Base-by-base conservation (phyloP, 225 moss, liverwort and hornwort genomes). In the Climacium dendroides region DNA sequence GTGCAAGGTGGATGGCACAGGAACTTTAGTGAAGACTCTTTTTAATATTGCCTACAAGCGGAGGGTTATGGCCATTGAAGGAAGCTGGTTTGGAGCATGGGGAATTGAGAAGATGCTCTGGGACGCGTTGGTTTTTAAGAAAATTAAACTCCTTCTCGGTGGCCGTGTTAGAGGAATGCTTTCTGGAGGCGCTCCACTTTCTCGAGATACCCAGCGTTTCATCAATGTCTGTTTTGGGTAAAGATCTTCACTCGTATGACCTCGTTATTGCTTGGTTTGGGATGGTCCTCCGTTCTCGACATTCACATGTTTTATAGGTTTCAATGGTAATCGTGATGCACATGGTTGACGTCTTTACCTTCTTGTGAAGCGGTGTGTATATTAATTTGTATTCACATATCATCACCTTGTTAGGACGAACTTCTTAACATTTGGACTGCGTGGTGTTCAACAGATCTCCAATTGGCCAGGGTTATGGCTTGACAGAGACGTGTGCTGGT, bases 401-500 rank as follows among this genome's bases (percentile, higher is more conserved):
- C 39, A 86, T 82, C 54, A 83, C 39, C 47, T 78, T 60, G 67
- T 62, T 60, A 59, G 55, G 62, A 47, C 12, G 11, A 79, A 70
- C 26, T 48, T 35, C 81, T 79, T 82, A 82, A 90, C 47, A 69
- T 39, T 30, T 84, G 60, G 19, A 86, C 50, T 85, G 83, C 74
- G 52, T 92, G 82, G 54, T 87, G 69, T 64, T 75, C 50, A 58
- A 87, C 92, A 96, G 97, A 87, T 91, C 95, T 83, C 97, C 98
- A 81, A 90, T 98, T 72, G 97, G 96, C 69, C 98, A 98, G 87
- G 98, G 98, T 35, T 98, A 98, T 90, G 98, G 98, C 62, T 94
- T 98, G 61, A 98, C 98, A 30, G 98, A 97, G 84, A 98, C 97
- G n/a, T 98, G 97, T 89, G 97, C 98, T 70, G 96, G 96, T 90